phyloP scores from a whole-genome alignment of 2,329 filamentous ascomycete species.

The Cryphonectria nitschkei region DNA sequence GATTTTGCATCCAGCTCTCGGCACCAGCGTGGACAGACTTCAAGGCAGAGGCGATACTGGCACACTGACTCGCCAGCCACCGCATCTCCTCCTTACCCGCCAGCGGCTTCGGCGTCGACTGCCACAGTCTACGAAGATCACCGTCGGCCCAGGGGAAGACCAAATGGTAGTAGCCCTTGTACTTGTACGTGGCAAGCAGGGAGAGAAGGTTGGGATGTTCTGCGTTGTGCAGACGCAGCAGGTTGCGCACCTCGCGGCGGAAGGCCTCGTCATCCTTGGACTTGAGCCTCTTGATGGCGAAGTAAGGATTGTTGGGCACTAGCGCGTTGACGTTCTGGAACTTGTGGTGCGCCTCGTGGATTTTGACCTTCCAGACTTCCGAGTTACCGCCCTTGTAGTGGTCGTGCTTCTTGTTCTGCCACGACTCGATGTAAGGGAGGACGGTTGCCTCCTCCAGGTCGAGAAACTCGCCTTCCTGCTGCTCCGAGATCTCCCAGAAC shows the following conservation, averaged over 20 bases:
- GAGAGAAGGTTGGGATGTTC: slow-evolving; percentile 30
- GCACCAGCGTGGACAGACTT: slow-evolving; percentile 29
- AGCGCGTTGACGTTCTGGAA: slow-evolving; percentile 25
- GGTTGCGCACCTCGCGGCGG: slow-evolving; percentile 28
- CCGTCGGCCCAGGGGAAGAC: slow-evolving; percentile 30
- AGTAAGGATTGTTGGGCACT: slow-evolving; percentile 27
- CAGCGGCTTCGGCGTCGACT: slow-evolving; percentile 27
- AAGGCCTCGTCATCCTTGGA: slow-evolving; percentile 30
- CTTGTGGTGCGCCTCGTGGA: slow-evolving; percentile 28
- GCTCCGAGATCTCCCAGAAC: slow-evolving; percentile 24
- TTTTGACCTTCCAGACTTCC: slow-evolving; percentile 29
- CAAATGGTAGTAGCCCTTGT: slow-evolving; percentile 29
- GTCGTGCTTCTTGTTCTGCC: slow-evolving; percentile 26
- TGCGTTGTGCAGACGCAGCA: slow-evolving; percentile 27
- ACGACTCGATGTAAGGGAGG: slow-evolving; percentile 27
- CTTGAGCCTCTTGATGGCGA: slow-evolving; percentile 29
- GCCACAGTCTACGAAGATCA: slow-evolving; percentile 29
- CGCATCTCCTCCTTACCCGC: slow-evolving; percentile 28
- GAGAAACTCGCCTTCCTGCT: slow-evolving; percentile 20
- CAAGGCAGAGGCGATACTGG: slow-evolving; percentile 28
- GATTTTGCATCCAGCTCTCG: slow-evolving; percentile 26
- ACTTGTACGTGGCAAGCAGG: slow-evolving; percentile 29
- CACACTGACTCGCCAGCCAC: slow-evolving; percentile 29
- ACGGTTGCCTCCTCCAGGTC: slow-evolving; percentile 27
- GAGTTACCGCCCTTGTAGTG: slow-evolving; percentile 30